These are phyloP conservation scores for Nakazawaea holstii DNA, from an alignment of 805 yeast species.

Conservation along the genomic window DNA sequence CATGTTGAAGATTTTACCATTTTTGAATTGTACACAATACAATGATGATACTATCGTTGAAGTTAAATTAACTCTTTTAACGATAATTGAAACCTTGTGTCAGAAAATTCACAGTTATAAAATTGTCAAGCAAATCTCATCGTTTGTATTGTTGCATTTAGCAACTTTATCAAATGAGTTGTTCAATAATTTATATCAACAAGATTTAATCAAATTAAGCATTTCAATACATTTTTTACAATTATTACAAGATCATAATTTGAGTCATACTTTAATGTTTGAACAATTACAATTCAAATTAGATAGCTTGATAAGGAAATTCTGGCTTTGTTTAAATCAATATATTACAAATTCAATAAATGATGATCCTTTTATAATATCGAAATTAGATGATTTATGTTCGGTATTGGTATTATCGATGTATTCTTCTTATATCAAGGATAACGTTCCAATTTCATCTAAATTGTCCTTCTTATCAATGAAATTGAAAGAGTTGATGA, in stretches of 20 bases:
- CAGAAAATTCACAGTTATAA: not conserved
- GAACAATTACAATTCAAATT: constrained; percentile 17
- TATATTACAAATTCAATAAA: constrained; percentile 21
- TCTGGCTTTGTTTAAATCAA: constrained; percentile 29
- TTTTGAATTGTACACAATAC: not conserved
- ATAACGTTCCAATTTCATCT: constrained; percentile 12
- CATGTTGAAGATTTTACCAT: not conserved
- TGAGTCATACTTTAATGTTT: constrained; percentile 16
- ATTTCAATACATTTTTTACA: constrained; percentile 20
- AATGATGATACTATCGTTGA: constrained; percentile 1
- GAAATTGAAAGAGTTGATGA: constrained; percentile 21
- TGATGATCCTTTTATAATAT: not conserved
- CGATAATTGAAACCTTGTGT: constrained; percentile 1
- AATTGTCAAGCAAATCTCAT: not conserved
- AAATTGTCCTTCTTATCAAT: constrained; percentile 15
- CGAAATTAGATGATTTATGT: constrained; percentile 23
- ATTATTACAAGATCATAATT: constrained; percentile 19
- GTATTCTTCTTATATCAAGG: constrained; percentile 15
- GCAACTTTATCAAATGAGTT: not conserved
- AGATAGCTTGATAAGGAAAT: constrained; percentile 21
- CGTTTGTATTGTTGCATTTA: not conserved
- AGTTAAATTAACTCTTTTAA: constrained; percentile 3
- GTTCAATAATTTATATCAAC: not conserved
- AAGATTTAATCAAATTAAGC: constrained; percentile 21
- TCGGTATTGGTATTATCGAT: constrained; percentile 20